These are phyloP conservation scores for Pichia occidentalis DNA, from an alignment of 805 yeast species.

Conservation along the genomic window DNA sequence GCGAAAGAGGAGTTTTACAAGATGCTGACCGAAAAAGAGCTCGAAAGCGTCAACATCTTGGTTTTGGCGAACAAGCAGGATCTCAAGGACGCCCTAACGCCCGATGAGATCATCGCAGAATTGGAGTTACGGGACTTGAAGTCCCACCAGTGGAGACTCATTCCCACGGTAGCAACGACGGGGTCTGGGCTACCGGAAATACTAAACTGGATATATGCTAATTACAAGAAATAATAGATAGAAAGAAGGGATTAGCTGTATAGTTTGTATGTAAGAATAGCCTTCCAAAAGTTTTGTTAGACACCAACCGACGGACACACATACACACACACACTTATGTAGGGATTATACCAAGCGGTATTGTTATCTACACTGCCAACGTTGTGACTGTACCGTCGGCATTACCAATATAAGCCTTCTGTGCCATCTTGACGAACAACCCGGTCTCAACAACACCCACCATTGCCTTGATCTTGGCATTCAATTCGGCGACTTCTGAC, in stretches of 20 bases:
- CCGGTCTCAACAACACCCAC: slow-evolving; percentile 98
- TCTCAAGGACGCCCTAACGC: slow-evolving; percentile 61
- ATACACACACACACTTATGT: too few species aligned
- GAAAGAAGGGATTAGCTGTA: too few species aligned
- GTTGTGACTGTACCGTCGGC: slow-evolving; percentile 49
- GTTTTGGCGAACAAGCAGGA: slow-evolving; percentile 91
- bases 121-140: slow-evolving; percentile 55
- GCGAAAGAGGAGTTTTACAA: slow-evolving; percentile 72
- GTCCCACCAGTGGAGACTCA: slow-evolving; percentile 82
- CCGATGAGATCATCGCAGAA: slow-evolving; percentile 71
- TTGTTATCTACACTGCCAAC: slow-evolving; percentile 31
- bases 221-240: not conserved
- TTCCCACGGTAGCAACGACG: slow-evolving; percentile 82
- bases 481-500: slow-evolving; percentile 42
- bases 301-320: too few species aligned
- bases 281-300: too few species aligned
- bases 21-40: slow-evolving; percentile 77
- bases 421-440: slow-evolving; percentile 67
- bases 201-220: slow-evolving; percentile 70
- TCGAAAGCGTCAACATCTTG: slow-evolving; percentile 69
- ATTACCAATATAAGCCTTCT: slow-evolving; percentile 85
- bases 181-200: slow-evolving; percentile 90
- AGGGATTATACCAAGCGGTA: too few species aligned
- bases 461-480: slow-evolving; percentile 58
- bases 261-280: too few species aligned